These are phyloP conservation scores for Lachnellula cervina DNA, from an alignment of 2,329 filamentous ascomycete genomes.

Conservation along the genomic window DNA sequence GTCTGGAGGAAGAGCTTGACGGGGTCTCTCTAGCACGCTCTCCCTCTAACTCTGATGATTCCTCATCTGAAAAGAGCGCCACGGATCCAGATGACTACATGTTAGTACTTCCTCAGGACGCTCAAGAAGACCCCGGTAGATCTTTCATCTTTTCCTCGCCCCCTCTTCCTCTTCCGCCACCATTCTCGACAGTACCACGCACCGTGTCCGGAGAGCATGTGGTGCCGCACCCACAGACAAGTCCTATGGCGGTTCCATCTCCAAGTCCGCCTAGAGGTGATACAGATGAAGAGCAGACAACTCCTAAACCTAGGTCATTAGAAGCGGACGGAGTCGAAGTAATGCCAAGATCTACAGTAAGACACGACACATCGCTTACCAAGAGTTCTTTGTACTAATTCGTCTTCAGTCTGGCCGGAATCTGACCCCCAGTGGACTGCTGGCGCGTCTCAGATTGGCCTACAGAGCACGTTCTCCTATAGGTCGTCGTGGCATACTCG, in stretches of 20 bases:
- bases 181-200: constrained; percentile 26
- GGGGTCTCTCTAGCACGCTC: constrained; percentile 25
- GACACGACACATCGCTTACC: not conserved
- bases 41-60: not conserved
- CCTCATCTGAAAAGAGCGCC: not conserved
- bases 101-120: not conserved
- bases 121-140: not conserved
- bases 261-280: constrained; percentile 12
- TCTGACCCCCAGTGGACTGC: constrained; percentile 3
- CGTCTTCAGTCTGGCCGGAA: constrained; percentile 5
- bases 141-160: constrained; percentile 15
- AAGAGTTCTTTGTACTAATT: not conserved
- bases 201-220: constrained; percentile 12
- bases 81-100: not conserved
- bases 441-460: constrained; percentile 12
- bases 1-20: constrained; percentile 25
- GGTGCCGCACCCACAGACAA: not conserved
- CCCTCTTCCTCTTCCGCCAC: constrained; percentile 24
- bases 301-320: not conserved
- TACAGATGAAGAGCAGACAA: not conserved
- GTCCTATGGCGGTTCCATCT: not conserved
- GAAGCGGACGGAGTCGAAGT: not conserved
- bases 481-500: constrained; percentile 6
- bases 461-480: constrained; percentile 17
- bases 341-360: constrained; percentile 7